phyloP scores from a whole-genome alignment of 2,329 filamentous ascomycete species.

The Hypoxylon sp. region DNA sequence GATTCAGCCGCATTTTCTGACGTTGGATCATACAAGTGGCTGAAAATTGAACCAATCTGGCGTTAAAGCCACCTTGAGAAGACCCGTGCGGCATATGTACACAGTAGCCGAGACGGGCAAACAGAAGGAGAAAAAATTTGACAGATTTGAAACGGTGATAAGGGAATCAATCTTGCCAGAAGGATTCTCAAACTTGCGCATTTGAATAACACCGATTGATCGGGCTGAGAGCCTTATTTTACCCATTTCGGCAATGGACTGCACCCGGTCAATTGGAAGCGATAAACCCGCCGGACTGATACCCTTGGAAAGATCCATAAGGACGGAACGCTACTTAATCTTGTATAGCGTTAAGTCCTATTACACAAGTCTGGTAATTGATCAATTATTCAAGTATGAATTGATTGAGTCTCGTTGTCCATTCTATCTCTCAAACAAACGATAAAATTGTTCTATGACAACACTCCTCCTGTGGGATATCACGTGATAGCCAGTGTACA shows the following conservation, averaged over 20 bases:
- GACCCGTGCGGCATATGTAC: background rate
- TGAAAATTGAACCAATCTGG: background rate
- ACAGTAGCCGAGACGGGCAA: background rate
- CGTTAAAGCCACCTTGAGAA: background rate
- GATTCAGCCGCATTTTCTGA: constrained; percentile 3
- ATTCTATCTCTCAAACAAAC: no score
- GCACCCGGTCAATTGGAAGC: background rate
- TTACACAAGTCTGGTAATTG: no score
- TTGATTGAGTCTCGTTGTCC: no score
- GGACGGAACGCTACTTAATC: background rate
- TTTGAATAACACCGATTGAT: background rate
- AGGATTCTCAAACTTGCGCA: background rate
- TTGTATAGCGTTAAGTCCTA: background rate
- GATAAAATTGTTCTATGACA: no score
- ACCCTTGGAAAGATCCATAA: background rate
- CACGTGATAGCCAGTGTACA: no score
- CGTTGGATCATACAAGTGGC: background rate
- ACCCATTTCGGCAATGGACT: background rate
- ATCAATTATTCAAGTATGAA: no score
- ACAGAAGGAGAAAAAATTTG: background rate
- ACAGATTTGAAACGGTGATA: background rate
- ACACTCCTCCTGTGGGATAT: no score
- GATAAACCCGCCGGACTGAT: no score
- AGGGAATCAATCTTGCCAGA: no score
- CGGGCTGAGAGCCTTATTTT: constrained; percentile 1